Evolutionary conservation across 441 rosid genomes (phyloP).

Genomic region (Syzygium syzygioides): DNA sequence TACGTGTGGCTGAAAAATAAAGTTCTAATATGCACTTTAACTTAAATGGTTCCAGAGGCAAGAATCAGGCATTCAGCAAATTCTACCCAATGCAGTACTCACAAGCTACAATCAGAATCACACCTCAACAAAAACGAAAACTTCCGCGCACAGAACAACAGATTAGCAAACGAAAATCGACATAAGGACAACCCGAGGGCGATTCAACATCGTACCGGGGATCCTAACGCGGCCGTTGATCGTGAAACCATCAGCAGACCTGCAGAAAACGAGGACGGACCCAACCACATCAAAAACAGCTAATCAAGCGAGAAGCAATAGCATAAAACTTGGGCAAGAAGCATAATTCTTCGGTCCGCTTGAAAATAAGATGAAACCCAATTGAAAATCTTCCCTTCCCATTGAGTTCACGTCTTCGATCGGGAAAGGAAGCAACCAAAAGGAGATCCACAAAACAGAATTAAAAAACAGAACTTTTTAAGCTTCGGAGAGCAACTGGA

Average conservation of each 20-base stretch:
- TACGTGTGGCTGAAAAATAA: not conserved
- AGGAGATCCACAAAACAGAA: not conserved
- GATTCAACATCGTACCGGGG: constrained; percentile 30
- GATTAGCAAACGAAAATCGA: not conserved
- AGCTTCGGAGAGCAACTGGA: not conserved
- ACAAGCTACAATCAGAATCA: not conserved
- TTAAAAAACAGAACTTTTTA: not conserved
- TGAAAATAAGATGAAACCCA: not conserved
- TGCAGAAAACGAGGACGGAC: constrained; percentile 1
- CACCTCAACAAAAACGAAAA: not conserved
- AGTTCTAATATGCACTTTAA: not conserved
- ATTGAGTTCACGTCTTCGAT: not conserved
- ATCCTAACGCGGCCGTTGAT: constrained; percentile 78
- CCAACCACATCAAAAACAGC: not conserved
- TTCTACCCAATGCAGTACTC: not conserved
- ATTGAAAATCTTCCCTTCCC: not conserved
- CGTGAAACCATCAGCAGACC: constrained; percentile 61
- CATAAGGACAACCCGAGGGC: not conserved
- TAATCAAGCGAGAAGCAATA: not conserved
- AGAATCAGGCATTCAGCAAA: not conserved
- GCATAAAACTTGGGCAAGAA: not conserved
- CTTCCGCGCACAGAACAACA: not conserved
- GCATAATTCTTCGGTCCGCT: not conserved
- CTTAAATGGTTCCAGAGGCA: not conserved
- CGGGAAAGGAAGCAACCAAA: not conserved